Conservation (phyloP, 352 stramenopile genomes). For the Globisporangium iwayamae region DNA sequence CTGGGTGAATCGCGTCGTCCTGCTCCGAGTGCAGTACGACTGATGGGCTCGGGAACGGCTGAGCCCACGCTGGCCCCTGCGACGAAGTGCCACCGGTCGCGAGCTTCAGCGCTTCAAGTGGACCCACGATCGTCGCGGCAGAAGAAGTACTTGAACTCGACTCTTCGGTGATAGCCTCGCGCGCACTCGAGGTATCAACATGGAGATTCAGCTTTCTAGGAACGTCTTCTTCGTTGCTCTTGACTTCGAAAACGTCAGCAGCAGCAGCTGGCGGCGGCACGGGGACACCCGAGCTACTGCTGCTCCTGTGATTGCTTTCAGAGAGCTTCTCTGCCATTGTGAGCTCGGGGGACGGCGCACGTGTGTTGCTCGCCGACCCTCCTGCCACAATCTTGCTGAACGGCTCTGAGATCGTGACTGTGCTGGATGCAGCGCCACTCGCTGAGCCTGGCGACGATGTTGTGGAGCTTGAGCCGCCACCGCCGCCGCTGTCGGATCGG, state of each 20-base stretch:
- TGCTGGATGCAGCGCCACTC: constrained; percentile 2
- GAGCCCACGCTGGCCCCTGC: constrained; percentile 63
- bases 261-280: not conserved
- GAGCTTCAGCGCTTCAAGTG: constrained; percentile 69
- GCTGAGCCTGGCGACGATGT: constrained; percentile 24
- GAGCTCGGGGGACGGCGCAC: constrained; percentile 17
- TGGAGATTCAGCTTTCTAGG: constrained; percentile 37
- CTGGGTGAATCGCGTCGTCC: constrained; percentile 27
- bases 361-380: not conserved
- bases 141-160: constrained; percentile 1
- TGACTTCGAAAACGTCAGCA: not conserved
- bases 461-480: not conserved
- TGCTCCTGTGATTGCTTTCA: constrained; percentile 4
- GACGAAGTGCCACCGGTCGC: constrained; percentile 47
- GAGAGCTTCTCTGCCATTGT: constrained; percentile 13
- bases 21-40: constrained; percentile 25
- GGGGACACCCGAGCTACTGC: not conserved
- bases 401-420: constrained; percentile 22
- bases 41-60: constrained; percentile 57
- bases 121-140: constrained; percentile 39
- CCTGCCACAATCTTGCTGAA: constrained; percentile 54
- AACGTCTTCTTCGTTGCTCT: constrained; percentile 3
- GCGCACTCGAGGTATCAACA: constrained; percentile 40
- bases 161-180: constrained; percentile 14
- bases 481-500: constrained; percentile 15